phyloP scores from a whole-genome alignment of 2,329 filamentous ascomycete species.

The Ilyonectria sp. region DNA sequence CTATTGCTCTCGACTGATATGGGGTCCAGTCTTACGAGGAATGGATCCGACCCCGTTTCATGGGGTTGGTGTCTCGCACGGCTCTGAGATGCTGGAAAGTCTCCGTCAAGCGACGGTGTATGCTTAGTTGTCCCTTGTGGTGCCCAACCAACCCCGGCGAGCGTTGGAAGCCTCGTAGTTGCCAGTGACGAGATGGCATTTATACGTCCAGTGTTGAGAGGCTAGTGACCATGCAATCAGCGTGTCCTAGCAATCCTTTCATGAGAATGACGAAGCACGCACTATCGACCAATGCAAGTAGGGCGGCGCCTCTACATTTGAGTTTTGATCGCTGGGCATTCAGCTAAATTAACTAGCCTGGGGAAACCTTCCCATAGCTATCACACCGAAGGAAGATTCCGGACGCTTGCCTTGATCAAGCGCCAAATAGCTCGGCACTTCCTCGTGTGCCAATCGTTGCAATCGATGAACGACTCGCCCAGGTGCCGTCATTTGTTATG shows the following conservation, averaged over 20 bases:
- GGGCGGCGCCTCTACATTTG: constrained; percentile 10
- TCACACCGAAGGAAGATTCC: constrained; percentile 25
- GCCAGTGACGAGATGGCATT: constrained; percentile 10
- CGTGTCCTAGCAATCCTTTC: constrained; percentile 16
- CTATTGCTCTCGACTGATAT: constrained; percentile 25
- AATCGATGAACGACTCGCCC: constrained; percentile 7
- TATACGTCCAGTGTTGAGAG: neutral
- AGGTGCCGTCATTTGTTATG: neutral
- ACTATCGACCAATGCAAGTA: neutral
- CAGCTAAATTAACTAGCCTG: constrained; percentile 13
- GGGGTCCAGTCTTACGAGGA: constrained; percentile 32
- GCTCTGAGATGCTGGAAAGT: constrained; percentile 17
- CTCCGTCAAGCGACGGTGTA: constrained; percentile 4
- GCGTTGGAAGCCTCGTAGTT: neutral
- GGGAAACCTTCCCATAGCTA: neutral
- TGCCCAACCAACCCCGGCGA: constrained; percentile 20
- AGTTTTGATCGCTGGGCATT: constrained; percentile 23
- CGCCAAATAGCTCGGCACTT: constrained; percentile 1
- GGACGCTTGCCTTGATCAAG: constrained; percentile 20
- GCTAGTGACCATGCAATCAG: constrained; percentile 10
- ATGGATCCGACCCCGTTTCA: constrained; percentile 26
- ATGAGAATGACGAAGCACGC: constrained; percentile 28
- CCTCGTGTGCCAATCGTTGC: constrained; percentile 1
- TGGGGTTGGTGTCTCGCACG: neutral
- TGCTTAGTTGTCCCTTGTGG: constrained; percentile 1